These are phyloP conservation scores for Venturia pyrina DNA, from an alignment of 2,329 filamentous ascomycete species.

Conservation along the genomic window DNA sequence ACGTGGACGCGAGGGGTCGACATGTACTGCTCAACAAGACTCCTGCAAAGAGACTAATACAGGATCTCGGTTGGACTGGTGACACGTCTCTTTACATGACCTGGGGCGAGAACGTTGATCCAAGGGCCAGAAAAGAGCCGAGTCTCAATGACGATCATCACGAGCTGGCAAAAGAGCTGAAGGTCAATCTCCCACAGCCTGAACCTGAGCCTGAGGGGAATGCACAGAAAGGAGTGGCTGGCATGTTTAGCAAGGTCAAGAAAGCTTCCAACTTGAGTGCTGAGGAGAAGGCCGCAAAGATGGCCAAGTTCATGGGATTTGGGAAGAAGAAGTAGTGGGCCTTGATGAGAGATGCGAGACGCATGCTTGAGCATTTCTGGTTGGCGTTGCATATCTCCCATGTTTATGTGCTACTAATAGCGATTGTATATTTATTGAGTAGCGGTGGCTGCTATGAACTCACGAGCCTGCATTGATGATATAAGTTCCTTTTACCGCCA, in stretches of 20 bases:
- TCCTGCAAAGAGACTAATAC: slow-evolving; percentile 50
- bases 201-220: slow-evolving; percentile 15
- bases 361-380: neutral
- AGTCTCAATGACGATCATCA: slow-evolving; percentile 49
- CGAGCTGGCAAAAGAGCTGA: neutral
- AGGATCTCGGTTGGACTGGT: slow-evolving; percentile 59
- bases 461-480: neutral
- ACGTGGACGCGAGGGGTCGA: slow-evolving; percentile 45
- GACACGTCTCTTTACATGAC: slow-evolving; percentile 65
- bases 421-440: neutral
- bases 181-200: slow-evolving; percentile 8
- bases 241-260: slow-evolving; percentile 24
- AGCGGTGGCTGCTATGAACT: neutral
- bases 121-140: slow-evolving; percentile 42
- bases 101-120: slow-evolving; percentile 58
- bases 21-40: slow-evolving; percentile 34
- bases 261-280: slow-evolving; percentile 17
- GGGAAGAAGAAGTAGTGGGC: slow-evolving; percentile 13
- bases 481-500: no score
- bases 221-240: slow-evolving; percentile 14
- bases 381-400: neutral
- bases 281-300: slow-evolving; percentile 30
- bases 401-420: neutral
- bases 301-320: slow-evolving; percentile 27
- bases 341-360: neutral